Evolutionary conservation across 2,329 filamentous ascomycete species (phyloP), one percentile per base, ranked within the genome.

Genomic region (Bipolaris zeicola): DNA sequence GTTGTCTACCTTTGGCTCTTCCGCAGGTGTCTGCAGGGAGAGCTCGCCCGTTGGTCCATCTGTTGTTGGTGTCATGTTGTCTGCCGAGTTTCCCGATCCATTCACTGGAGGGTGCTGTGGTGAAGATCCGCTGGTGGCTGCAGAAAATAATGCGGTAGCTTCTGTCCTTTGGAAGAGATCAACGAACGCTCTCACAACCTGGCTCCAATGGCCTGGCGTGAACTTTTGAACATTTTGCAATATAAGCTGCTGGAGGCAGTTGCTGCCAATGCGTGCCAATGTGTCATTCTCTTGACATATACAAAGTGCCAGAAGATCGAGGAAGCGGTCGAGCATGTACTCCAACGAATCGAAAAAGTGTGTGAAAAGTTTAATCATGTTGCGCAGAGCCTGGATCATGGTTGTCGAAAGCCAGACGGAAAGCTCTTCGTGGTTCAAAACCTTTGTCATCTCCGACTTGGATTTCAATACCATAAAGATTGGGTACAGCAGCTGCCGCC

Each of bases 251-350:
- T 99, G 95, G 50, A 99, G 79, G 73, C 96, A 99, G 73, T 99
- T 99, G 80, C 94, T 98, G 50, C 95, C 95, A 68, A 99, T 99
- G 22, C 96, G 87, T 2, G 95, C 96, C 63, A 99, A 94, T 0
- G 96, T 99, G 71, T 99, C 95, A 68, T 99, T 99, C 74, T 99
- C 95, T 76, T 99, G 95, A 74, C 94, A 98, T 61, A 99, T 99
- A 73, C 95, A 99, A 10, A 99, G 85, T 3, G 92, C 93, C 10
- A 99, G 81, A 18, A 99, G 85, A 75, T 98, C 94, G 36, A 99
- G 79, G 76, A 99, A 98, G n/a, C 95, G 85, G 76, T 97, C 92
- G 16, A 99, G 85, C 95, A 99, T 99, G 73, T 96, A 96, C 78
- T 98, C 92, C 8, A 99, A 81, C 0, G 92, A 88, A 57, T 96